These are phyloP conservation scores for Dalbergia oliveri DNA, from an alignment of 306 rosid species.

Conservation along the genomic window DNA sequence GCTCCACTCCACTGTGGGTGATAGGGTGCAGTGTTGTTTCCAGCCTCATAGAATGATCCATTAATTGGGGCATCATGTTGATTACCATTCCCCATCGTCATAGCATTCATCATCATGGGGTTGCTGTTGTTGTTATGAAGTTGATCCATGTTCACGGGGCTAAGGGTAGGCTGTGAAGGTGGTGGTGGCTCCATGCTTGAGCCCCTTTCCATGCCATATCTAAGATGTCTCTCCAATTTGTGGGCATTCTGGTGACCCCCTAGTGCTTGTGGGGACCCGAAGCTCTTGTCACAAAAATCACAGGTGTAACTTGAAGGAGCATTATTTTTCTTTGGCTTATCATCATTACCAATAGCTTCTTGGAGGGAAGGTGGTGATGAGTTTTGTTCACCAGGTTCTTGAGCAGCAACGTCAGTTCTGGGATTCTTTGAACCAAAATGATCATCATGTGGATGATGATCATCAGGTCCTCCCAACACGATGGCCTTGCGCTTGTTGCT, in stretches of 20 bases:
- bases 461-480: not conserved
- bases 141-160: not conserved
- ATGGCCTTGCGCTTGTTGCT: not conserved
- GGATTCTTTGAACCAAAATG: too few species aligned
- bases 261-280: slow-evolving; percentile 24
- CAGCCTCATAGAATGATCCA: not conserved
- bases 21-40: too few species aligned
- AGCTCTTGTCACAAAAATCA: not conserved
- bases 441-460: not conserved
- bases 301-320: not conserved
- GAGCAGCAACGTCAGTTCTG: too few species aligned
- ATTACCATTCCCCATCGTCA: not conserved
- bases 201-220: not conserved
- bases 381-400: not conserved
- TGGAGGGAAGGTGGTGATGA: not conserved
- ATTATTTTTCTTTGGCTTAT: too few species aligned
- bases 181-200: not conserved
- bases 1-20: not conserved
- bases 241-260: slow-evolving; percentile 35
- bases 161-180: not conserved
- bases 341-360: too few species aligned
- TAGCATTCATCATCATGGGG: too few species aligned
- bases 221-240: not conserved
- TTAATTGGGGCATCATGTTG: not conserved
- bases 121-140: not conserved